These are phyloP conservation scores for Amoebophrya sp. DNA, from an alignment of 169 alveolate genomes.

Conservation along the genomic window DNA sequence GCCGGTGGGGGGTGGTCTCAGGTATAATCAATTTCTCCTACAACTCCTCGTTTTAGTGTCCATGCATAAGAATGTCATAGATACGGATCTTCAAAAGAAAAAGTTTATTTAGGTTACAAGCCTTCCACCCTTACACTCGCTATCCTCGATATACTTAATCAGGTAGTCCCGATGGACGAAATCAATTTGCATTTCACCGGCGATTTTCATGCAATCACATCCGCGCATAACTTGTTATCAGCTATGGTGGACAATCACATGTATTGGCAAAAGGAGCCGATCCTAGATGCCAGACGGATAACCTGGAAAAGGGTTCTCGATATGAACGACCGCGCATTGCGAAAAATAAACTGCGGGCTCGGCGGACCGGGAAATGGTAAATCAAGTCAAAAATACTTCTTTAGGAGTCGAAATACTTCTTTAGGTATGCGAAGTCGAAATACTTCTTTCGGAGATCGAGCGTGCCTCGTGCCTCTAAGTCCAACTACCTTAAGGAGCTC, in stretches of 20 bases:
- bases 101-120: too few relatives aligned
- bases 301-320: conserved; percentile 18
- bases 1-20: conserved; percentile 33
- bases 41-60: not conserved
- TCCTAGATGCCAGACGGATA: not conserved
- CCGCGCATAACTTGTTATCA: not conserved
- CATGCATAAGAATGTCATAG: too few relatives aligned
- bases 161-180: conserved; percentile 36
- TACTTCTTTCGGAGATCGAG: not conserved
- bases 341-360: conserved; percentile 7
- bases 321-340: conserved; percentile 36
- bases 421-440: not conserved
- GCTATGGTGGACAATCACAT: conserved; percentile 32
- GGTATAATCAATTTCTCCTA: not conserved
- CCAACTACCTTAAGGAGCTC: too few relatives aligned
- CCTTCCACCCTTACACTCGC: too few relatives aligned
- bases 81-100: too few relatives aligned
- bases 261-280: not conserved
- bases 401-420: not conserved
- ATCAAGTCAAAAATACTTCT: not conserved
- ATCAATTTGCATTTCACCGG: conserved; percentile 37
- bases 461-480: not conserved
- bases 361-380: conserved; percentile 17
- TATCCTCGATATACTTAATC: too few relatives aligned
- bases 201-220: conserved; percentile 35